Evolutionary conservation across 2,329 filamentous ascomycete species (phyloP).

Genomic region (Endoconidiophora laricicola): DNA sequence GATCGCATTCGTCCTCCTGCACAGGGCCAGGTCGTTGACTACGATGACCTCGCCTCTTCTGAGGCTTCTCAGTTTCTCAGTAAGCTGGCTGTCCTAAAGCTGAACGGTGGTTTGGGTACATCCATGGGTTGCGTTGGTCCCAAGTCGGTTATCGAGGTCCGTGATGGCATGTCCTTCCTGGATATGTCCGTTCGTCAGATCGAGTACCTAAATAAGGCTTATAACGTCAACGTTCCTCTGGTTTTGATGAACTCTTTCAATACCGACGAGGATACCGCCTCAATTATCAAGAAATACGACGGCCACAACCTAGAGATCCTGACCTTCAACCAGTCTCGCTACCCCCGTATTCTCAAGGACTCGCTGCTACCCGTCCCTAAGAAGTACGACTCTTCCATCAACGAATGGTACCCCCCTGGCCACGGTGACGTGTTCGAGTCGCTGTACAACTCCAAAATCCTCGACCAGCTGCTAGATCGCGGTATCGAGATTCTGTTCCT

Average conservation of each 20-base stretch:
- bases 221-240: constrained; percentile 92
- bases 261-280: constrained; percentile 92
- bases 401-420: constrained; percentile 96
- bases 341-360: constrained; percentile 96
- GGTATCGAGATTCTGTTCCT: constrained; percentile 97
- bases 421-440: constrained; percentile 99
- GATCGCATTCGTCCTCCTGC: constrained; percentile 90
- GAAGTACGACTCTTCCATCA: constrained; percentile 68
- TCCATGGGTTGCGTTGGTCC: constrained; percentile 99
- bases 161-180: constrained; percentile 99
- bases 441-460: constrained; percentile 95
- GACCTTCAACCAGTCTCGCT: constrained; percentile 98
- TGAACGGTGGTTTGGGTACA: constrained; percentile 97
- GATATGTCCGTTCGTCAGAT: constrained; percentile 97
- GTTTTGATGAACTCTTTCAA: constrained; percentile 99
- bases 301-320: constrained; percentile 99
- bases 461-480: constrained; percentile 87
- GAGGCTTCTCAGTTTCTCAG: constrained; percentile 88
- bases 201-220: constrained; percentile 97
- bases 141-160: constrained; percentile 98
- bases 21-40: constrained; percentile 85
- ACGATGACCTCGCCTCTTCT: constrained; percentile 74
- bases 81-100: constrained; percentile 96
- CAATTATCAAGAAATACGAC: constrained; percentile 99
- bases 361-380: constrained; percentile 93